Base-by-base conservation (phyloP, 768 basidiomycete genomes). In the Termitomyces sp. region DNA sequence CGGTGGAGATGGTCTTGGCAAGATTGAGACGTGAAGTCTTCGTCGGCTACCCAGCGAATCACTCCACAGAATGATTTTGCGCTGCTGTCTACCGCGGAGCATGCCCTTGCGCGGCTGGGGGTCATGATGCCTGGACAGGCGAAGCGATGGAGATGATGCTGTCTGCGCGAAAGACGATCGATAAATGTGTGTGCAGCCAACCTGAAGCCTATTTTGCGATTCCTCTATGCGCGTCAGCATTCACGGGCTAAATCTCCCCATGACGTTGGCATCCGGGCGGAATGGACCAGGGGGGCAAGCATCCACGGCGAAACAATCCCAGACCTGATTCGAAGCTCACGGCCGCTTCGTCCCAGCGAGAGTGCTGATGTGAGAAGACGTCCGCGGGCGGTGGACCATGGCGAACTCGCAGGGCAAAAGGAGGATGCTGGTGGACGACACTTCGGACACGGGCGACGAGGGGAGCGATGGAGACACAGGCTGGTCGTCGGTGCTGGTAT, bases 301-400 rank as follows among this genome's bases (percentile, higher is more conserved):
- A 26, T 74, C 71, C 8, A 74, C 66, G 1, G 62, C 65, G 16
- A 64, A 62, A 64, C n/a, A 75, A 75, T 58, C 73, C 75, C 33
- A 69, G 84, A 18, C 88, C 88, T 3, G 89, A 91, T 62, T 90
- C 87, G 5, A 90, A 90, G 65, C 75, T 90, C 9, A 87, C 86
- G 2, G 86, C 87, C 20, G 75, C 65, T n/a, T n/a, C n/a, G n/a
- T n/a, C n/a, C n/a, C n/a, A n/a, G n/a, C n/a, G n/a, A n/a, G n/a
- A n/a, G n/a, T n/a, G n/a, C n/a, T n/a, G n/a, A n/a, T n/a, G n/a
- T n/a, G n/a, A n/a, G n/a, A n/a, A n/a, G n/a, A n/a, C n/a, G n/a
- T n/a, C n/a, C n/a, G n/a, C n/a, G n/a, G n/a, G n/a, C n/a, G n/a
- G n/a, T n/a, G n/a, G n/a, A n/a, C n/a, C n/a, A n/a, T n/a, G n/a